These are phyloP conservation scores for Ceratorhiza oryzae-sativae DNA, from an alignment of 1,284 basidiomycete genomes.

Conservation along the genomic window DNA sequence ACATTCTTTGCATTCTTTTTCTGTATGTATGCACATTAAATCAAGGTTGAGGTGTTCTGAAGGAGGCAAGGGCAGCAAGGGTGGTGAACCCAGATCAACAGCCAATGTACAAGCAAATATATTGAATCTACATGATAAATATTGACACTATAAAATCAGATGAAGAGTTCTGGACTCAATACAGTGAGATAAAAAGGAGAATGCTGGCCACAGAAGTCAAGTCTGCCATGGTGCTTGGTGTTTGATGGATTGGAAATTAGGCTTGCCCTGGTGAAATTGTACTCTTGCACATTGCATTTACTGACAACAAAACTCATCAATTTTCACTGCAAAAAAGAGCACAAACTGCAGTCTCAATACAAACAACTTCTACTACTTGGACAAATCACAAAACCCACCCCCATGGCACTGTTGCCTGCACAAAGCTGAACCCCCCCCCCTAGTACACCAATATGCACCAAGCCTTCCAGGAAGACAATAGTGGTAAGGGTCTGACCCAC, in stretches of 20 bases:
- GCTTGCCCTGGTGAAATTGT: not conserved
- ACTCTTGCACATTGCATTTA: not conserved
- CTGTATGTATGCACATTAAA: not conserved
- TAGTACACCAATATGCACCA: not conserved
- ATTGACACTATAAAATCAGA: not conserved
- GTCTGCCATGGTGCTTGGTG: conserved; percentile 7
- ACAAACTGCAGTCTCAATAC: not conserved
- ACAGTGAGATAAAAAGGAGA: not conserved
- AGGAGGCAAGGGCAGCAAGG: not conserved
- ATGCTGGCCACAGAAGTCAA: not conserved
- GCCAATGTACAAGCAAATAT: not conserved
- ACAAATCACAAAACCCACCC: not conserved
- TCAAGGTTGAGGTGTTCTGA: not conserved
- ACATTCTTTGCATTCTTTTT: not conserved
- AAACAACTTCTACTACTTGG: not conserved
- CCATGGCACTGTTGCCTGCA: not conserved
- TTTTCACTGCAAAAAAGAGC: not conserved
- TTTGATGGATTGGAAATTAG: conserved; percentile 16
- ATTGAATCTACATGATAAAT: not conserved
- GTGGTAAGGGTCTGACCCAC: not conserved
- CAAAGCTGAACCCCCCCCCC: not conserved
- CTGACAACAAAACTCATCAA: not conserved
- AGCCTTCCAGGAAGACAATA: not conserved
- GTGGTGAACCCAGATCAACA: not conserved
- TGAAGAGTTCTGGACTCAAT: not conserved